Evolutionary conservation across 257 asterid species (phyloP), one percentile per base, ranked within the genome.

Genomic region (Marsdenia floribunda): DNA sequence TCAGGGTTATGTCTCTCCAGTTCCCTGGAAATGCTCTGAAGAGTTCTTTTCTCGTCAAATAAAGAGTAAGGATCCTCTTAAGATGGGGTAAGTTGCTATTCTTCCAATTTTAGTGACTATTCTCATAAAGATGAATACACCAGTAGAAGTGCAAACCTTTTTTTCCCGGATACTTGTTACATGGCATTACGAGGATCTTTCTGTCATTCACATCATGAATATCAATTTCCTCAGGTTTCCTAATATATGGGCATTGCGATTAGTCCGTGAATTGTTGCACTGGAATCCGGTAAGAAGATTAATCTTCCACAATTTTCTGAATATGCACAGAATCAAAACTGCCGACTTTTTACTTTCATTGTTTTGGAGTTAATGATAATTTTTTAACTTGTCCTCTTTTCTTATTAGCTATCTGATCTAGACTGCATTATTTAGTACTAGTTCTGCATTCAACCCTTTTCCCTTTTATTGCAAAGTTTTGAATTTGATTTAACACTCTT

Each of bases 11-110:
- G 82, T 81, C 78, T 87, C 97, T 68, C 98, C 99, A 65, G 99
- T 88, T 84, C 91, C 97, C 19, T 92, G 99, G 98, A 94, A 87
- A 85, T 94, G 99, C 84, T 94, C 99, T 65, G 99, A 94, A 84
- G 97, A 90, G 79, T 87, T 89, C 83, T 92, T 94, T 82, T 85
- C 93, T 76, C 75, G 72, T 78, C 93, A 82, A 75, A 89, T 94
- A 81, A 85, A 84, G 86, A 87, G 79, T 71, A 85, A 97, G 89
- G 98, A 94, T 86, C 99, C 97, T 79, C 97, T 94, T 42, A 92
- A 92, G 76, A 76, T 92, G 55, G 99, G 99, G 98, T 90, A 58
- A 73, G 96, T 75, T 65, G 24, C 66, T 37, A 33, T 26, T 54
- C 64, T 21, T 35, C 38, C 55, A 19, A 58, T 38, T 47, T 47